Evolutionary conservation across 2,329 filamentous ascomycete species (phyloP).

Genomic region (Lasiodiplodia hormozganensis): DNA sequence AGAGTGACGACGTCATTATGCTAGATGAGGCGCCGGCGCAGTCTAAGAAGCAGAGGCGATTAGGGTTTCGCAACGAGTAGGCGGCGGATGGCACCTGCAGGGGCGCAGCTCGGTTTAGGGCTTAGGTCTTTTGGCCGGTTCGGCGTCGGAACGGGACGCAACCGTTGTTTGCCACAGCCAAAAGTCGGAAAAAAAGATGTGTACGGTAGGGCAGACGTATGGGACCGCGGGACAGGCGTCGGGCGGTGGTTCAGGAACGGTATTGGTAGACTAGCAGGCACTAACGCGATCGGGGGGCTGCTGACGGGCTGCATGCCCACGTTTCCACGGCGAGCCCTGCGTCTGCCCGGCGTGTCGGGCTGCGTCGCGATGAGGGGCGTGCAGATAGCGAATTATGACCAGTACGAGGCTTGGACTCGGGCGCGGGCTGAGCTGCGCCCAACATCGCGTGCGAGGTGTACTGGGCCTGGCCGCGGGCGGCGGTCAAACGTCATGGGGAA

Average conservation of each 20-base stretch:
- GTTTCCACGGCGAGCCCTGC: conserved; percentile 5
- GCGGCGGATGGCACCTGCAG: conserved; percentile 12
- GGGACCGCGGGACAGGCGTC: neutral
- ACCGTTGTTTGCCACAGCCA: conserved; percentile 20
- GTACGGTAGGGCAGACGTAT: conserved; percentile 10
- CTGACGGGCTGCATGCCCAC: conserved; percentile 8
- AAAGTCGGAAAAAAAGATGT: neutral
- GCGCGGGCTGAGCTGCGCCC: neutral
- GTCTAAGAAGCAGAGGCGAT: conserved; percentile 15
- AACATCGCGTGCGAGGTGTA: neutral
- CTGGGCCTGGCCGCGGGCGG: neutral
- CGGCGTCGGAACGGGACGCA: conserved; percentile 21
- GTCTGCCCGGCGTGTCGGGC: neutral
- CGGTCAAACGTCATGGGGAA: conserved; percentile 21
- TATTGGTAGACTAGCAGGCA: conserved; percentile 17
- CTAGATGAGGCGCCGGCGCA: conserved; percentile 7
- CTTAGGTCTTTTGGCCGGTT: neutral
- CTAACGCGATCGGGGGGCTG: conserved; percentile 10
- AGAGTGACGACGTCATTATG: conserved; percentile 17
- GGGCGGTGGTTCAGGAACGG: neutral
- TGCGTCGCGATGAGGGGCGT: neutral
- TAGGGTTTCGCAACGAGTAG: neutral
- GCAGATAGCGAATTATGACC: conserved; percentile 6
- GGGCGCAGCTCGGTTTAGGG: conserved; percentile 14
- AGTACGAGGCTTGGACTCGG: conserved; percentile 9